phyloP scores from a whole-genome alignment of 2,329 filamentous ascomycete genomes.

The Orbilia quercus region DNA sequence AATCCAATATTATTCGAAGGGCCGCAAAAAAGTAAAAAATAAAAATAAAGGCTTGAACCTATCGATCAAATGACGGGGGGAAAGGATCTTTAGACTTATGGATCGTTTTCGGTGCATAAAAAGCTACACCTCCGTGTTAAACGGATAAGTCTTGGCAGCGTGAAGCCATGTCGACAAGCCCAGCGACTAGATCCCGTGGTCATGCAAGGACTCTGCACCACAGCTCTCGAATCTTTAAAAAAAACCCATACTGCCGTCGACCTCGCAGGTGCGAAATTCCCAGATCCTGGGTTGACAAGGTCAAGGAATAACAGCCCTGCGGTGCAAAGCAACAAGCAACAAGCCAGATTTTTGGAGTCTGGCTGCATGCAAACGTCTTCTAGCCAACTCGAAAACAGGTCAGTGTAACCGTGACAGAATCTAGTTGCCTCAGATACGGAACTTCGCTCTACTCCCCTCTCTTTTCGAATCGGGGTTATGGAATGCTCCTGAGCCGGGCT shows the following conservation, averaged over 20 bases:
- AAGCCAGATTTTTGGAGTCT: constrained; percentile 16
- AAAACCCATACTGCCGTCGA: constrained; percentile 32
- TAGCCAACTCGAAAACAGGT: constrained; percentile 15
- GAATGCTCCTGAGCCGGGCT: constrained; percentile 8
- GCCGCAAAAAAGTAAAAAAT: too few relatives aligned
- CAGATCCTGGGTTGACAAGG: constrained; percentile 53
- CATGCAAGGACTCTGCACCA: constrained; percentile 50
- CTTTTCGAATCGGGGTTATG: neutral
- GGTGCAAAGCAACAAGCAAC: constrained; percentile 20
- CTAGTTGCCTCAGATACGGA: neutral
- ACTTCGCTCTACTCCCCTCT: neutral
- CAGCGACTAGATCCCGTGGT: constrained; percentile 48
- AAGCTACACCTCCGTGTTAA: constrained; percentile 25
- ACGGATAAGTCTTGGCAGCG: constrained; percentile 30
- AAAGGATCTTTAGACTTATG: constrained; percentile 47
- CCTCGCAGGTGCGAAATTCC: constrained; percentile 34
- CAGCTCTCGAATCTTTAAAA: constrained; percentile 54
- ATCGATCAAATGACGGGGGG: constrained; percentile 51
- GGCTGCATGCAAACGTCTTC: constrained; percentile 26
- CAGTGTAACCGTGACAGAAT: constrained; percentile 14
- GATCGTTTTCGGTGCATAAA: constrained; percentile 48
- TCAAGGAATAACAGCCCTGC: constrained; percentile 46
- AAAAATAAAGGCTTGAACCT: constrained; percentile 43
- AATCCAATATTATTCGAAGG: constrained; percentile 22
- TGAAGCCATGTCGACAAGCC: constrained; percentile 41